Evolutionary conservation across 164 flowering plant genomes (phyloP).

Genomic region (Cinnamomum micranthum): DNA sequence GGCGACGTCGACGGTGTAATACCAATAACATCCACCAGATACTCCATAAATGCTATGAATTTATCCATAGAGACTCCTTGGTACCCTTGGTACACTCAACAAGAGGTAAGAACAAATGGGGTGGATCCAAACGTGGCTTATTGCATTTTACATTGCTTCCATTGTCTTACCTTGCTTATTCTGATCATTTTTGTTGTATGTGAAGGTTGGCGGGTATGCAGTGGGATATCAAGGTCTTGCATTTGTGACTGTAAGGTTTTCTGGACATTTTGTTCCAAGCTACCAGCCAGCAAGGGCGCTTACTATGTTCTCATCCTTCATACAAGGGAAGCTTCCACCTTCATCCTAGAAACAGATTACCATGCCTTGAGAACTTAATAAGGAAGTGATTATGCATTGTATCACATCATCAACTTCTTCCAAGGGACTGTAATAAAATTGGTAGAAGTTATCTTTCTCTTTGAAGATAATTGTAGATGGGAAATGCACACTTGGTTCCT

Average conservation of each 20-base stretch:
- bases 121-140: neutral
- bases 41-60: constrained; percentile 25
- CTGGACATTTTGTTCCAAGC: constrained; percentile 38
- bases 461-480: no score
- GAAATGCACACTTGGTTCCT: no score
- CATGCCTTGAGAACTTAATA: no score
- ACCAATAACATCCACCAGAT: constrained; percentile 31
- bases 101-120: constrained; percentile 23
- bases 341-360: neutral
- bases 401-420: no score
- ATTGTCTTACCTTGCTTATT: no score
- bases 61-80: constrained; percentile 23
- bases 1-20: constrained; percentile 38
- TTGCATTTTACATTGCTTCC: no score
- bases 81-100: constrained; percentile 36
- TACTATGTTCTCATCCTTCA: constrained; percentile 25
- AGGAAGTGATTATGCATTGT: no score
- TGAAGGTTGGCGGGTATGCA: constrained; percentile 30
- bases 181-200: neutral
- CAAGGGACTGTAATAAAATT: no score
- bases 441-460: no score
- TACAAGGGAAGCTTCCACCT: constrained; percentile 39
- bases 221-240: constrained; percentile 30
- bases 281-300: constrained; percentile 33
- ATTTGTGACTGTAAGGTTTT: constrained; percentile 39